Evolutionary conservation across 805 yeast genomes (phyloP).

Genomic region (Metschnikowia gelsemii): DNA sequence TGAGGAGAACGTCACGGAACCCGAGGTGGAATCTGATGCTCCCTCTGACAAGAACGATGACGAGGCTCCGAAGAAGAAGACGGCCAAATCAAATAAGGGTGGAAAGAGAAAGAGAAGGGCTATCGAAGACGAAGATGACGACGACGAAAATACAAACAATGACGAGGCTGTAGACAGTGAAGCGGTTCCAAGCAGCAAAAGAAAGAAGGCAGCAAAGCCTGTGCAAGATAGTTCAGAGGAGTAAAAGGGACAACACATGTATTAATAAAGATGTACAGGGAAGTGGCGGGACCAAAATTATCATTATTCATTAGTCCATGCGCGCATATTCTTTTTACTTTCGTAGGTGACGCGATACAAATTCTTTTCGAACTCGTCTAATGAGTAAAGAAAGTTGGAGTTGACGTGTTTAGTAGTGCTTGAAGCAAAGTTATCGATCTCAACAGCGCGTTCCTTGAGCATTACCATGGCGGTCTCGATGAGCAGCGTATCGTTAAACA

Average conservation of each 20-base stretch:
- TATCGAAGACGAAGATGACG: conserved; percentile 28
- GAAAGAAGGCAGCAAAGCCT: conserved; percentile 35
- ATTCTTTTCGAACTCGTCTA: conserved; percentile 75
- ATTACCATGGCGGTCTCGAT: conserved; percentile 51
- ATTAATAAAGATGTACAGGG: background rate
- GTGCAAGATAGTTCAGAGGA: conserved; percentile 52
- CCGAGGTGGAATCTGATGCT: conserved; percentile 19
- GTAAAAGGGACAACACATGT: conserved; percentile 16
- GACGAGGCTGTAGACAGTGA: conserved; percentile 22
- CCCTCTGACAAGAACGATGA: conserved; percentile 12
- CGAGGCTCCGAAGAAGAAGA: conserved; percentile 8
- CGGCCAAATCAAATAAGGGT: conserved; percentile 20
- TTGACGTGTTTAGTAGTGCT: conserved; percentile 50
- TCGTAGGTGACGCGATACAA: conserved; percentile 55
- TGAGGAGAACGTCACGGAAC: conserved; percentile 29
- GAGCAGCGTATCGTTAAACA: conserved; percentile 67
- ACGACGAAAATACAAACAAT: conserved; percentile 10
- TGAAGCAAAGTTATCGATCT: conserved; percentile 68
- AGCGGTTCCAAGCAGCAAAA: conserved; percentile 16
- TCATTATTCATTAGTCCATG: conserved; percentile 31
- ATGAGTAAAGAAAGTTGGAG: conserved; percentile 54
- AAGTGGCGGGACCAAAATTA: background rate
- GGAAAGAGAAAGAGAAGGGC: conserved; percentile 27
- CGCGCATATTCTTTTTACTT: conserved; percentile 40
- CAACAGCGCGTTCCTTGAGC: conserved; percentile 63